Evolutionary conservation across 257 asterid genomes (phyloP).

Genomic region (Ligustrum vulgare): DNA sequence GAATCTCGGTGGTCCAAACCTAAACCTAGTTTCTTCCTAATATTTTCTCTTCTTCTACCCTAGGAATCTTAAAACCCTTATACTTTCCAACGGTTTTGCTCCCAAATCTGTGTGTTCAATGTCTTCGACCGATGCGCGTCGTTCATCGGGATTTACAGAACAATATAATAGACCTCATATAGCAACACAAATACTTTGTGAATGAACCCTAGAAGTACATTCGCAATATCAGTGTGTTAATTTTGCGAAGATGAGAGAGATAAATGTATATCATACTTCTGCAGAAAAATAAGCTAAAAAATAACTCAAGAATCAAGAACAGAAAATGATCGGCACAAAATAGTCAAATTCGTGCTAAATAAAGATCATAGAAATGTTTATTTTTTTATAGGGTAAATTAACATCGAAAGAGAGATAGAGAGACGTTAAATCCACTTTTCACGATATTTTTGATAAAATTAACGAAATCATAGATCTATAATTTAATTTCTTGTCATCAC

Average conservation of each 20-base stretch:
- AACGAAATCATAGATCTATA: too few relatives aligned
- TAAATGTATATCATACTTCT: background rate
- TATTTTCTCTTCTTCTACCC: background rate
- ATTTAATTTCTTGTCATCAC: background rate
- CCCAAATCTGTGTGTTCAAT: background rate
- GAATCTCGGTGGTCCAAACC: constrained; percentile 7
- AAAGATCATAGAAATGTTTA: background rate
- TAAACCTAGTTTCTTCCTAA: background rate
- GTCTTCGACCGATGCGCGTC: background rate
- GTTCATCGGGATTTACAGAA: background rate
- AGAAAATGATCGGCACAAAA: background rate
- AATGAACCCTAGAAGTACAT: background rate
- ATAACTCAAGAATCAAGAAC: background rate
- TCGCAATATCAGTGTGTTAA: too few relatives aligned
- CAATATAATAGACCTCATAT: background rate
- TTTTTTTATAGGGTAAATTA: background rate
- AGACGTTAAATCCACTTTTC: background rate
- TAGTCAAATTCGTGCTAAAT: background rate
- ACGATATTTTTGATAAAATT: background rate
- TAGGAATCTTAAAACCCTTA: background rate
- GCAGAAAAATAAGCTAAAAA: background rate
- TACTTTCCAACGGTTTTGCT: background rate
- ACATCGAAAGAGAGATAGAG: background rate
- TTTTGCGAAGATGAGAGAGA: background rate
- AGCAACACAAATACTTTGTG: background rate